These are phyloP conservation scores for Calocybe gangraenosa DNA, from an alignment of 768 basidiomycete genomes.

Conservation along the genomic window DNA sequence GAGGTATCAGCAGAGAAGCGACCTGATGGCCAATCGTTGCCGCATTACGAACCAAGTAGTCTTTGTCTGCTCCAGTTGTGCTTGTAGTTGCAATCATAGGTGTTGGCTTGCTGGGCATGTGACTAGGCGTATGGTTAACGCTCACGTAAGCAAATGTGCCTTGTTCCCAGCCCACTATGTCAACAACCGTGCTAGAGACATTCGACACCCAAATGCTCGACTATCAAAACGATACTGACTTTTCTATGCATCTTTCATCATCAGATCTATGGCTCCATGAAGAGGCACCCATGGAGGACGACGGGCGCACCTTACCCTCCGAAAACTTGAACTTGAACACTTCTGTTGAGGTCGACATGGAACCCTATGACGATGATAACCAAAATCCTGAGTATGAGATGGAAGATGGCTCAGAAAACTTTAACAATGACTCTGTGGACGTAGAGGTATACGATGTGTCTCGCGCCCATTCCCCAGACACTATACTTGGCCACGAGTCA, in stretches of 20 bases:
- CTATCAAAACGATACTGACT: slow-evolving; percentile 52
- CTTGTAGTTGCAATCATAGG: not conserved
- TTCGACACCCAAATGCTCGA: slow-evolving; percentile 67
- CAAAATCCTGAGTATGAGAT: slow-evolving; percentile 53
- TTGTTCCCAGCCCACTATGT: slow-evolving; percentile 24
- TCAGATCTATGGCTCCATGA: slow-evolving; percentile 49
- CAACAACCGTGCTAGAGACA: slow-evolving; percentile 38
- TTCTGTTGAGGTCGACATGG: slow-evolving; percentile 67
- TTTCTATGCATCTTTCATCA: slow-evolving; percentile 50
- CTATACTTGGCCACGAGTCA: slow-evolving; percentile 8
- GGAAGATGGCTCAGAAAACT: slow-evolving; percentile 37
- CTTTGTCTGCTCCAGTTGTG: slow-evolving; percentile 39
- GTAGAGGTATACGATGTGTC: slow-evolving; percentile 46
- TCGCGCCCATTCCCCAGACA: slow-evolving; percentile 22
- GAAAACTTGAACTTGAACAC: slow-evolving; percentile 20
- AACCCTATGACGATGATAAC: slow-evolving; percentile 38
- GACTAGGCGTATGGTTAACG: slow-evolving; percentile 2
- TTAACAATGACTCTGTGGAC: slow-evolving; percentile 34
- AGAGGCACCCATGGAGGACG: slow-evolving; percentile 61
- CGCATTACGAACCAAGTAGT: slow-evolving; percentile 60
- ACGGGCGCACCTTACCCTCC: slow-evolving; percentile 23
- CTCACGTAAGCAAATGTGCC: slow-evolving; percentile 18
- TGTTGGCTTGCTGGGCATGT: not conserved
- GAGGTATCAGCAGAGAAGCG: slow-evolving; percentile 59
- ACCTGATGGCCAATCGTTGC: slow-evolving; percentile 68